Base-by-base conservation (phyloP, 495 filamentous ascomycete genomes). In the Clavariopsis aquatica region DNA sequence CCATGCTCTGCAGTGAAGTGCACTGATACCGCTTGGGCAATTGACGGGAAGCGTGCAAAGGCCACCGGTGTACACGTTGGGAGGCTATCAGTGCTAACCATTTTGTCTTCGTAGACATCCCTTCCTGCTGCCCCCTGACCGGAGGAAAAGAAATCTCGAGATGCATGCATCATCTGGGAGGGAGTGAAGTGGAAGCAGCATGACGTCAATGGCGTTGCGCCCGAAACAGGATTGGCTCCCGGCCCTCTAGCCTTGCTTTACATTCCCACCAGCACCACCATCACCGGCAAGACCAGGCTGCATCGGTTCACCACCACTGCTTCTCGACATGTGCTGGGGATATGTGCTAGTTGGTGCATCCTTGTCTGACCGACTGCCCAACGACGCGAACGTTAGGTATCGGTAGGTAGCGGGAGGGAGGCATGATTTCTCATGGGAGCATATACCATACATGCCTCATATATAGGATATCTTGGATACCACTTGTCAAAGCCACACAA, bases 121-220 rank as follows among this genome's bases (percentile, higher is more conserved):
- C 56, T 59, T 22, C 38, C 41, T 29, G 34, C 22, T 15, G 34
- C 10, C 22, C 10, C 22, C 22, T 43, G 34, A 19, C 34, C 56
- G 17, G n/a, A 27, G n/a, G 38, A 22, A 28, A 59, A 46, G 38
- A 59, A n/a, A n/a, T 49, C 34, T 31, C 19, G 17, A 9, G 56
- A 7, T 43, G 38, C 38, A 17, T 43, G 38, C 31, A 6, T 5
- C 31, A 34, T 43, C 38, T 43, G 38, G 9, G 38, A 43, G 38
- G 38, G 38, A 43, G 13, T 9, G 56, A 41, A 43, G 20, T 29
- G 45, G 20, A 52, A 27, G 28, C 20, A 8, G 57, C 4, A 34
- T 60, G 57, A 60, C 46, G 57, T 60, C 57, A 60, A 20, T 23
- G 36, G 19, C 28, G 24, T 24, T 8, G 20, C 36, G 23, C 17